phyloP scores from a whole-genome alignment of 177 flowering plant species.

The Vitis hybrid region DNA sequence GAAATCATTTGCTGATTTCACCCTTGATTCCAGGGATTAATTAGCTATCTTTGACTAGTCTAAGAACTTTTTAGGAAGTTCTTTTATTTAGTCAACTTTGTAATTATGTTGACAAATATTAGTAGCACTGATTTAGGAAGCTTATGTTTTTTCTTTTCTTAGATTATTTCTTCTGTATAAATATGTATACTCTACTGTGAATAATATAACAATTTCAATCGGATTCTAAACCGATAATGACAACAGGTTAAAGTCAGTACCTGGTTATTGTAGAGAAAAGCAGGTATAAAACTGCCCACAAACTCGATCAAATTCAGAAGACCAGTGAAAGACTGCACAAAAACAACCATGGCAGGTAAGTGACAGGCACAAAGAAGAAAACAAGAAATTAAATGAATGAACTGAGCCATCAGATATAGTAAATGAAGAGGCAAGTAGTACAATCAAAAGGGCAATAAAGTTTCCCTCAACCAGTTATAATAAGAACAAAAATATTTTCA shows the following conservation, averaged over 20 bases:
- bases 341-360: slow-evolving; percentile 1
- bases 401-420: too few species aligned
- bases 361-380: neutral
- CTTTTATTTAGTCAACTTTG: too few species aligned
- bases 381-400: neutral
- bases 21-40: too few species aligned
- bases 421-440: neutral
- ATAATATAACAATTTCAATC: neutral
- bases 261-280: slow-evolving; percentile 84
- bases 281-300: slow-evolving; percentile 58
- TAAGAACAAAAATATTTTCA: neutral
- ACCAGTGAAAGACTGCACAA: slow-evolving; percentile 78
- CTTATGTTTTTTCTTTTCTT: too few species aligned
- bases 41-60: too few species aligned
- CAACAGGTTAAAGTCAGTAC: slow-evolving; percentile 30
- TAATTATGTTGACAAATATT: too few species aligned
- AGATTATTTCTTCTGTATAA: too few species aligned
- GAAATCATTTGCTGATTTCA: too few species aligned
- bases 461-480: neutral
- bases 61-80: too few species aligned
- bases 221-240: neutral
- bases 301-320: slow-evolving; percentile 71
- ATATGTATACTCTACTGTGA: too few species aligned
- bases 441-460: slow-evolving; percentile 2
- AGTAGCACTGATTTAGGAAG: too few species aligned